Conservation (phyloP, 1,284 basidiomycete species). For the Apiotrichum gracile region DNA sequence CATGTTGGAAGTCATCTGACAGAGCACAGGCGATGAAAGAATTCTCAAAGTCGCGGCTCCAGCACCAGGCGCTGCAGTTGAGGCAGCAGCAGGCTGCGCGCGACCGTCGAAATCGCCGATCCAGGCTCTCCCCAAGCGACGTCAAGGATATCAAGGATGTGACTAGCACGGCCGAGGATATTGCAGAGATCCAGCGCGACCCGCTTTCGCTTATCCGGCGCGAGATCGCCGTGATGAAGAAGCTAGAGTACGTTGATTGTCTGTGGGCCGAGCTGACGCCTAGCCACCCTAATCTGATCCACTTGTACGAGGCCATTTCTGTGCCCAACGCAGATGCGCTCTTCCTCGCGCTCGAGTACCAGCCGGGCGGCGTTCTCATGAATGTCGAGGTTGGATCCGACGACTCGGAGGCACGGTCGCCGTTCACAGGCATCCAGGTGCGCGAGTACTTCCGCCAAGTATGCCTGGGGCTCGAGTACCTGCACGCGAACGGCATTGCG, state of each 20-base stretch:
- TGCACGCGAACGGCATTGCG: slow-evolving; percentile 54
- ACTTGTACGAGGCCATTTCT: slow-evolving; percentile 54
- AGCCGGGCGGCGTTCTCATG: slow-evolving; percentile 52
- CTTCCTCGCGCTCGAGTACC: slow-evolving; percentile 53
- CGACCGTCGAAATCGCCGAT: slow-evolving; percentile 7
- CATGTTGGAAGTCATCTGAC: background rate
- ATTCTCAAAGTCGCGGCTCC: slow-evolving; percentile 46
- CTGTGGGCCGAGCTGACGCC: background rate
- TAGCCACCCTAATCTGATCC: slow-evolving; percentile 49
- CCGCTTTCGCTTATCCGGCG: slow-evolving; percentile 44
- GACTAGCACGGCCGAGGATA: background rate
- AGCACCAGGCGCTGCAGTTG: slow-evolving; percentile 34
- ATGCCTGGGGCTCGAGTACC: slow-evolving; percentile 51
- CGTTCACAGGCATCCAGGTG: slow-evolving; percentile 27
- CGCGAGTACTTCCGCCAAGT: slow-evolving; percentile 53
- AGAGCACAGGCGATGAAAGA: slow-evolving; percentile 45
- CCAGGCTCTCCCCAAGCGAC: too few relatives aligned
- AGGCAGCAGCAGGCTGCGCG: slow-evolving; percentile 18
- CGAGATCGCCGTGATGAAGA: slow-evolving; percentile 50
- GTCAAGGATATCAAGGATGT: too few relatives aligned
- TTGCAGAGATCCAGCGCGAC: slow-evolving; percentile 23
- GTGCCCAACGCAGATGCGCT: slow-evolving; percentile 52
- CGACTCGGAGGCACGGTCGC: slow-evolving; percentile 37
- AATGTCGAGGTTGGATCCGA: slow-evolving; percentile 43
- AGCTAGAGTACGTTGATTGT: slow-evolving; percentile 42